Evolutionary conservation across 768 basidiomycete species (phyloP).

Genomic region (Hebeloma cylindrosporum): DNA sequence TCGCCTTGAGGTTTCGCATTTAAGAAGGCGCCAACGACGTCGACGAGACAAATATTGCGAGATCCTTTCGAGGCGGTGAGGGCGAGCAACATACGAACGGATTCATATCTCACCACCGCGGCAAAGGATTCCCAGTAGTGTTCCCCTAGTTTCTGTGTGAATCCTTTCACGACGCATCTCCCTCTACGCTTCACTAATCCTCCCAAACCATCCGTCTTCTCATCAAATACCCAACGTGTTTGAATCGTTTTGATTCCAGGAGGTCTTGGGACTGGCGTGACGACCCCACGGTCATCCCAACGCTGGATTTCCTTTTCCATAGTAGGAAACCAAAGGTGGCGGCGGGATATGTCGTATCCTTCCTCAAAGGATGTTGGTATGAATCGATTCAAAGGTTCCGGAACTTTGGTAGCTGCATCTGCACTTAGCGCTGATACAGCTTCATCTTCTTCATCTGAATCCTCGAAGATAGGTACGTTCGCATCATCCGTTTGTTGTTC

Average conservation of each 20-base stretch:
- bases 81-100: background rate
- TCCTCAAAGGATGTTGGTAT: background rate
- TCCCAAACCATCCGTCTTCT: constrained; percentile 2
- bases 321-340: background rate
- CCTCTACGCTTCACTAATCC: constrained; percentile 5
- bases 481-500: too few relatives aligned
- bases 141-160: constrained; percentile 10
- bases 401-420: background rate
- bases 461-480: too few relatives aligned
- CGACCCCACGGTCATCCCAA: constrained; percentile 5
- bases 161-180: constrained; percentile 8
- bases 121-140: constrained; percentile 5
- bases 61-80: background rate
- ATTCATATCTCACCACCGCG: background rate
- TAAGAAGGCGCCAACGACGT: constrained; percentile 1
- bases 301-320: constrained; percentile 10
- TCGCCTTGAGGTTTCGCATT: background rate
- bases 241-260: constrained; percentile 6
- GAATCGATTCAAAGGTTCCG: background rate
- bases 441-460: too few relatives aligned
- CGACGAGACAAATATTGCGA: background rate
- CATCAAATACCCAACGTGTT: constrained; percentile 1
- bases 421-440: too few relatives aligned
- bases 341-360: background rate
- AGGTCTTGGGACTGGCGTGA: constrained; percentile 2